Evolutionary conservation across 495 filamentous ascomycete genomes (phyloP).

Genomic region (Aspergillus nanangensis): DNA sequence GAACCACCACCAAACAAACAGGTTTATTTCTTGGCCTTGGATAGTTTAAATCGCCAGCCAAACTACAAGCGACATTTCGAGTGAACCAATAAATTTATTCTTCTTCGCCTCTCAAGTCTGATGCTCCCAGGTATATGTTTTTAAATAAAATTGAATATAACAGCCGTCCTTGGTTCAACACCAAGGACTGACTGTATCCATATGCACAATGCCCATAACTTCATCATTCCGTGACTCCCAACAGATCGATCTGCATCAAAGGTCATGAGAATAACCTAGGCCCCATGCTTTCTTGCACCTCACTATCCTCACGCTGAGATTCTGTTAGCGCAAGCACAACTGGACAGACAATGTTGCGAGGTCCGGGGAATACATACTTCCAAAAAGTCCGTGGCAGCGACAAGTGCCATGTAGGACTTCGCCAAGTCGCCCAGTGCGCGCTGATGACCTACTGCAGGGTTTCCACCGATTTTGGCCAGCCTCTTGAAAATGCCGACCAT

Average conservation of each 20-base stretch:
- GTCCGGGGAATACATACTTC: slow-evolving; percentile 44
- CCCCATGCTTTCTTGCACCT: slow-evolving; percentile 27
- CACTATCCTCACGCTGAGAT: slow-evolving; percentile 37
- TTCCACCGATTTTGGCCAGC: slow-evolving; percentile 70
- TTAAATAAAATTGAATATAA: too few species aligned
- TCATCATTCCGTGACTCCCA: slow-evolving; percentile 7
- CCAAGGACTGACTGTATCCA: not conserved
- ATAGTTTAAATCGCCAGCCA: not conserved
- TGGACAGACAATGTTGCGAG: not conserved
- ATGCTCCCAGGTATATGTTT: too few species aligned
- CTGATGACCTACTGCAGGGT: slow-evolving; percentile 31
- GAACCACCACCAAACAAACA: too few species aligned
- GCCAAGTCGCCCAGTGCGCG: slow-evolving; percentile 47
- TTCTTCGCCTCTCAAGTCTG: too few species aligned
- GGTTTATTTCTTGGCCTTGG: too few species aligned
- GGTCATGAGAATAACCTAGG: slow-evolving; percentile 37
- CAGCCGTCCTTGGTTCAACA: too few species aligned
- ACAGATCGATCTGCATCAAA: not conserved
- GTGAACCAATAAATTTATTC: too few species aligned
- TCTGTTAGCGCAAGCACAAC: not conserved
- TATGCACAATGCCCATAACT: slow-evolving; percentile 14
- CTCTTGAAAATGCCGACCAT: slow-evolving; percentile 91
- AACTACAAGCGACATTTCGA: not conserved
- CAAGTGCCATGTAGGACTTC: slow-evolving; percentile 56
- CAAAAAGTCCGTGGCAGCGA: slow-evolving; percentile 56